phyloP scores from a whole-genome alignment of 179 eudicot genomes.

The Beta macrorhiza region DNA sequence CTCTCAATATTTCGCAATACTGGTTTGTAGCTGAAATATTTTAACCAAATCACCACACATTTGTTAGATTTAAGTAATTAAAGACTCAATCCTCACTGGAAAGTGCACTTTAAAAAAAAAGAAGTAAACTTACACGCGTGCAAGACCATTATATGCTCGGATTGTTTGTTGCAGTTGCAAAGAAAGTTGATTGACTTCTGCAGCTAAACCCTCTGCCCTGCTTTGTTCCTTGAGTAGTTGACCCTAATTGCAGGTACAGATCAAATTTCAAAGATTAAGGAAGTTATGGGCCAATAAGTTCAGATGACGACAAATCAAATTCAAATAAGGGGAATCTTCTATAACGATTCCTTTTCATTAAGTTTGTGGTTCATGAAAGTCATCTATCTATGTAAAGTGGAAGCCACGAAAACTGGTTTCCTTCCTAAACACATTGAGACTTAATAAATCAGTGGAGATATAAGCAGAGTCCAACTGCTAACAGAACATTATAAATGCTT shows the following conservation, averaged over 20 bases:
- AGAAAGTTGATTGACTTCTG: conserved; percentile 90
- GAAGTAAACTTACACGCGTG: conserved; percentile 63
- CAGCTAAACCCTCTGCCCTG: conserved; percentile 77
- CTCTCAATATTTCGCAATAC: conserved; percentile 82
- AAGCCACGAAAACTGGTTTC: too few relatives aligned
- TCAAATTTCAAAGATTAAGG: neutral
- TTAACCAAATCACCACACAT: neutral
- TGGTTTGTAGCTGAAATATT: conserved; percentile 74
- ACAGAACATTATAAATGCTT: too few relatives aligned
- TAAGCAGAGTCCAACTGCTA: too few relatives aligned
- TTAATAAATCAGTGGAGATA: too few relatives aligned
- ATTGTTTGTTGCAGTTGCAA: conserved; percentile 78
- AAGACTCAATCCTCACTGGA: neutral
- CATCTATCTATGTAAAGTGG: too few relatives aligned
- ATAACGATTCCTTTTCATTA: neutral
- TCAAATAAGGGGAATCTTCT: too few relatives aligned
- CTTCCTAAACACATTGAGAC: too few relatives aligned
- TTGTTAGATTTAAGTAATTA: neutral
- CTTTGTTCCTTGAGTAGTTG: conserved; percentile 79
- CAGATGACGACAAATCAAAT: neutral
- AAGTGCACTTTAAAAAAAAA: neutral
- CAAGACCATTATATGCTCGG: conserved; percentile 74
- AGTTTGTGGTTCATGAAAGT: neutral
- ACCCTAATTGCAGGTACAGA: conserved; percentile 32
- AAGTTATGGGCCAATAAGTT: neutral